Percentiles rank a stretch among this genome's conserved stretches.
These are phyloP conservation scores for Cynara cardunculus DNA, from an alignment of 129 eudicot species.

Conservation along the genomic window DNA sequence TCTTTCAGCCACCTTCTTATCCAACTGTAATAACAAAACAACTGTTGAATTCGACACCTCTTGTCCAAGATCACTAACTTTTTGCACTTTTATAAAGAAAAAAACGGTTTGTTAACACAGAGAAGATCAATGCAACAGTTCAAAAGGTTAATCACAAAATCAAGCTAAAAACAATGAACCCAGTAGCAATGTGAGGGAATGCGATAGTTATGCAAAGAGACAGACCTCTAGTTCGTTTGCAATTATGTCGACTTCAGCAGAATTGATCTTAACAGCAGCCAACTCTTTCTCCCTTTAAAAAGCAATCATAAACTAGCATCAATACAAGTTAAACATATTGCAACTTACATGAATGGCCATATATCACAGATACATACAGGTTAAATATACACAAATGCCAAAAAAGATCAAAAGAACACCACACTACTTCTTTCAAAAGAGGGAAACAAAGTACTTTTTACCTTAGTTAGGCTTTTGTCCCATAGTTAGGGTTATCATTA, in stretches of 20 bases:
- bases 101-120: neutral
- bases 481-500: neutral
- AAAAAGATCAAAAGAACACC: neutral
- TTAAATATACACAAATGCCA: neutral
- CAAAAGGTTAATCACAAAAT: too few species aligned
- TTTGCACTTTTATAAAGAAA: neutral
- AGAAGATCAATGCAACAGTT: neutral
- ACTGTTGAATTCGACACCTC: too few species aligned
- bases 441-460: neutral
- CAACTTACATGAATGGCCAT: neutral
- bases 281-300: constrained; percentile 83
- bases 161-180: neutral
- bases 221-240: constrained; percentile 92
- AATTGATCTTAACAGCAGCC: constrained; percentile 95
- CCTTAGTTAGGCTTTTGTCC: neutral
- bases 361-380: neutral
- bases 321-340: neutral
- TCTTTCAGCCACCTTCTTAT: constrained; percentile 98
- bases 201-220: neutral
- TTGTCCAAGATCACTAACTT: too few species aligned
- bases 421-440: too few species aligned
- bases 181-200: neutral
- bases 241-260: constrained; percentile 84
- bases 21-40: constrained; percentile 44
- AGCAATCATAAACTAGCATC: neutral